Evolutionary conservation across 495 filamentous ascomycete genomes (phyloP).

Genomic region (Friedmanniomyces simplex): DNA sequence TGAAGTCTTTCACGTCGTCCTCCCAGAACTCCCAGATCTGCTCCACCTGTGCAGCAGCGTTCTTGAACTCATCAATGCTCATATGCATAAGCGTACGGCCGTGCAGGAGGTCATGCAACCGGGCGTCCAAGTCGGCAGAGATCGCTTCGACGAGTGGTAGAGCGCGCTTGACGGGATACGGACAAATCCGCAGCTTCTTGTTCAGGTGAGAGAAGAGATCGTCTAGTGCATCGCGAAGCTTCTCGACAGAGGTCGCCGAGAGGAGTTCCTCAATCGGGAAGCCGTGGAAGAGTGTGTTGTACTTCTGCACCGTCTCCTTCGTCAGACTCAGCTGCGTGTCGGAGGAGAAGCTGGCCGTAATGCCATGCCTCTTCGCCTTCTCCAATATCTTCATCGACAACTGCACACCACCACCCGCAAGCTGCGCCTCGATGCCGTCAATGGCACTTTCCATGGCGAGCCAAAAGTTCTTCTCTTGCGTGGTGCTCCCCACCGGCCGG

Average conservation of each 20-base stretch:
- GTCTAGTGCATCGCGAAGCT: conserved; percentile 79
- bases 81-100: conserved; percentile 83
- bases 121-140: conserved; percentile 78
- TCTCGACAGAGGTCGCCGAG: conserved; percentile 78
- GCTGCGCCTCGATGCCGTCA: conserved; percentile 78
- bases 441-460: conserved; percentile 85
- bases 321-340: conserved; percentile 94
- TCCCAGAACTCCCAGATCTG: conserved; percentile 89
- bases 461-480: conserved; percentile 98
- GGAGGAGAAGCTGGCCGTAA: conserved; percentile 87
- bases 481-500: conserved; percentile 75
- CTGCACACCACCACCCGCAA: conserved; percentile 76
- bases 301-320: conserved; percentile 90
- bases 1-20: conserved; percentile 92
- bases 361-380: conserved; percentile 91
- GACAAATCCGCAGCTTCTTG: conserved; percentile 89
- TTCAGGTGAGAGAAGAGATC: conserved; percentile 89
- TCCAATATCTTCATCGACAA: conserved; percentile 89
- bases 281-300: conserved; percentile 96
- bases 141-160: conserved; percentile 97
- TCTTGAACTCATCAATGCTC: conserved; percentile 80
- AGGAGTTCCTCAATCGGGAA: conserved; percentile 92
- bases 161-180: conserved; percentile 85
- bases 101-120: conserved; percentile 73
- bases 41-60: conserved; percentile 70